Evolutionary conservation across 768 basidiomycete species (phyloP), one percentile per base, ranked within the genome.

Genomic region (Lactarius akahatsu): DNA sequence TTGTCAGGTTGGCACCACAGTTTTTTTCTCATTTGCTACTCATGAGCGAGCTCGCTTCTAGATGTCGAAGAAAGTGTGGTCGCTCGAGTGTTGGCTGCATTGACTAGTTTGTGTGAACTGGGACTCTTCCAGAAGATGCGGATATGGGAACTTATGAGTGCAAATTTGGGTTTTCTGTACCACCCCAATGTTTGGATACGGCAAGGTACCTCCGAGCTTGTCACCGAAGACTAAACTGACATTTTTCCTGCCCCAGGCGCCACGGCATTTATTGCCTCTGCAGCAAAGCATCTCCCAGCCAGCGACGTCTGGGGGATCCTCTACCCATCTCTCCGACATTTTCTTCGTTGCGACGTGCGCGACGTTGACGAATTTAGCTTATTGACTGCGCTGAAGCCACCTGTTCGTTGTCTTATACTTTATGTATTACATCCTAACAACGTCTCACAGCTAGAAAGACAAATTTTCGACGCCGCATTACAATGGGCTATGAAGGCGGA

Each of bases 231-330:
- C 4, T 11, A 20, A 55, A 16, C 57, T 67, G 54, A 70, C 50
- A 13, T 60, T 40, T 40, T 18, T 30, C 20, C 50, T 11, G 18
- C 52, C 36, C 10, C 67, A 96, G 95, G 91, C 28, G 87, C 96
- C 20, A 88, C 87, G 15, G 88, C 92, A 0, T 95, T 99, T 74
- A 89, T 98, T 54, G 88, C 92, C 2, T 88, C 93, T 4, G 90
- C 93, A 10, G 89, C 91, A 2, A 86, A 88, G 52, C 89, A 91
- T 69, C 83, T 99, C 7, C 91, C 90, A 0, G 76, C 81, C 2
- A 94, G 93, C 61, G 97, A 99, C 73, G 88, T 94, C 26, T 98
- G 97, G 96, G 98, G 95, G 72, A 96, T 98, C 50, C 76, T 99
- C 10, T 98, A 98, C 71, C 96, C 97, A 0, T 92, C 91, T 0